Evolutionary conservation across 2,329 filamentous ascomycete genomes (phyloP), one percentile per base, ranked within the genome.

Genomic region (Fusarium staphyleae): DNA sequence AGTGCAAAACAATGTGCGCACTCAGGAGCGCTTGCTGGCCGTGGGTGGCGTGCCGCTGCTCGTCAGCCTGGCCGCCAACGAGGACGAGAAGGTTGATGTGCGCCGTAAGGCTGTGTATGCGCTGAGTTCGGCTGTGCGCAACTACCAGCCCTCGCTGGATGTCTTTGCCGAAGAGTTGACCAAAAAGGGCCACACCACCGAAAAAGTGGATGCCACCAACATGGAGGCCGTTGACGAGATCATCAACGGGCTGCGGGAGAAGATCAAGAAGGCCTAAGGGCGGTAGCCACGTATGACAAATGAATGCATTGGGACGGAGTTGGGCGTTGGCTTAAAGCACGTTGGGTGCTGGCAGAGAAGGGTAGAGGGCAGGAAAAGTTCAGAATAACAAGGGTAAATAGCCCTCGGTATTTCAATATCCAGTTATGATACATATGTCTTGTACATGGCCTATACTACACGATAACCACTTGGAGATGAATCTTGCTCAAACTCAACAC

Each of bases 1-100:
- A 9, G 95, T 99, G 54, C 93, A 98, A 81, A 99, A 99, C 78
- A 98, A 99, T 74, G 82, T 84, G 65, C 88, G 88, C 71, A 87
- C 85, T 43, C 95, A 99, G 77, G 90, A 95, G 76, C 85, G 84
- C 44, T 73, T 86, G 48, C 62, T 84, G 19, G 80, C 79, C 29
- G 74, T 81, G 58, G 89, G 89, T 26, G 91, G 87, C 3, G 78
- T 97, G 24, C 83, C 87, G 30, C 81, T 75, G 26, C 81, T 99
- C 16, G 86, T 91, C 8, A 78, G 80, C 42, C 70, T 96, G 59
- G 82, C 82, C 14, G 81, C 85, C 5, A 77, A 81, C 28, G 79
- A 83, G 35, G 86, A 85, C 52, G 77, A 87, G 60, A 77, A 83
- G 46, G 76, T 80, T 51, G 79, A 81, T 9, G 89, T 92, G 43